These are phyloP conservation scores for Epichloe gansuensis DNA, from an alignment of 2,329 filamentous ascomycete genomes.

Conservation along the genomic window DNA sequence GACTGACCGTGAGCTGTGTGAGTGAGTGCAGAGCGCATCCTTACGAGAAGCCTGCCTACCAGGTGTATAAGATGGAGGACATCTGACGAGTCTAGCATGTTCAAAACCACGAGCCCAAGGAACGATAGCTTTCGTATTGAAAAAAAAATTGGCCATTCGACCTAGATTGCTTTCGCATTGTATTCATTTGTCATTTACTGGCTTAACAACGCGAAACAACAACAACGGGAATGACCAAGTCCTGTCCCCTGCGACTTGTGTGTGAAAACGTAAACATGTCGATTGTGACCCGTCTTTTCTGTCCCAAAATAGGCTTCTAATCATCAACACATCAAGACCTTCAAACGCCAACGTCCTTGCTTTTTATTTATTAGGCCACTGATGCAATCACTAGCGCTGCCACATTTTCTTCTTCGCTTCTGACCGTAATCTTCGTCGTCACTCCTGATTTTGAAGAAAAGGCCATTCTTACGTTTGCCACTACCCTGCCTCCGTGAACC, in stretches of 20 bases:
- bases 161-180: background rate
- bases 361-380: constrained; percentile 49
- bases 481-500: constrained; percentile 77
- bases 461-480: constrained; percentile 81
- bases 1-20: background rate
- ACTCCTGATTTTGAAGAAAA: constrained; percentile 86
- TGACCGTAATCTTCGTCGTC: constrained; percentile 86
- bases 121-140: no score
- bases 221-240: background rate
- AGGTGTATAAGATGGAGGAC: constrained; percentile 35
- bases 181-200: background rate
- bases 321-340: constrained; percentile 23
- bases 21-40: constrained; percentile 26
- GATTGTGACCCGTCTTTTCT: background rate
- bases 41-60: constrained; percentile 38
- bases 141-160: no score
- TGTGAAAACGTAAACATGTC: background rate
- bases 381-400: constrained; percentile 73
- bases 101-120: no score
- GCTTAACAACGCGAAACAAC: background rate
- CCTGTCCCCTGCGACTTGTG: background rate
- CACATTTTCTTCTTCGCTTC: constrained; percentile 86
- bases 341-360: constrained; percentile 21
- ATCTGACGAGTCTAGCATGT: constrained; percentile 19
- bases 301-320: constrained; percentile 13